Conservation (phyloP, 2,329 filamentous ascomycete species). For the Penicillium aurantiogriseum region DNA sequence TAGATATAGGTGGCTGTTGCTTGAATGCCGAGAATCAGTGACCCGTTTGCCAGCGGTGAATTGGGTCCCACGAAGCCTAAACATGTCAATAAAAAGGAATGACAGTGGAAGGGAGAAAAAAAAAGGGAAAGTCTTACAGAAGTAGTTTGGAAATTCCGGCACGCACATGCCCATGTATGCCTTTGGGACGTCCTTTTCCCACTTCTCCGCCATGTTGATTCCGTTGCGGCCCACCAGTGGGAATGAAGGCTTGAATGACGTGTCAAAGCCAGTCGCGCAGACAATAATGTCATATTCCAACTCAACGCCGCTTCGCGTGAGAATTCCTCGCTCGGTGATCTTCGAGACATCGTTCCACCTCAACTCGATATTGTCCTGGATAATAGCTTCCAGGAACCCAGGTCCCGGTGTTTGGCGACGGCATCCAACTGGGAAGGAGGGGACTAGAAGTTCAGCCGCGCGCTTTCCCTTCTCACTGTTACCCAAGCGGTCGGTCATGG, state of each 20-base stretch:
- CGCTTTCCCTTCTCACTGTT: conserved; percentile 9
- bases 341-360: conserved; percentile 21
- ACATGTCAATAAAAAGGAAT: not conserved
- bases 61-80: conserved; percentile 1
- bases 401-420: conserved; percentile 30
- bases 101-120: not conserved
- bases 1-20: not conserved
- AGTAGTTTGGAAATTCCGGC: conserved; percentile 28
- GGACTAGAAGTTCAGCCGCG: conserved; percentile 15
- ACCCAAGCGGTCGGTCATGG: conserved; percentile 1
- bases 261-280: conserved; percentile 46
- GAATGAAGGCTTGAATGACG: conserved; percentile 38
- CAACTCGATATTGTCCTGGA: conserved; percentile 24
- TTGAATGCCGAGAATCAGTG: not conserved
- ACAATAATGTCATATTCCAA: conserved; percentile 33
- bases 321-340: conserved; percentile 24
- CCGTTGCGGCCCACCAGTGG: conserved; percentile 32
- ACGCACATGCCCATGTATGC: conserved; percentile 24
- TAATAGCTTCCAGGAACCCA: conserved; percentile 30
- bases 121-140: conserved; percentile 4
- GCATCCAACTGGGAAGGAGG: conserved; percentile 26
- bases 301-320: conserved; percentile 16
- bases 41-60: not conserved
- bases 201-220: conserved; percentile 20
- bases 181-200: conserved; percentile 20